Evolutionary conservation across 176 grass and related monocot genomes (phyloP).

Genomic region (Musa beccarii): DNA sequence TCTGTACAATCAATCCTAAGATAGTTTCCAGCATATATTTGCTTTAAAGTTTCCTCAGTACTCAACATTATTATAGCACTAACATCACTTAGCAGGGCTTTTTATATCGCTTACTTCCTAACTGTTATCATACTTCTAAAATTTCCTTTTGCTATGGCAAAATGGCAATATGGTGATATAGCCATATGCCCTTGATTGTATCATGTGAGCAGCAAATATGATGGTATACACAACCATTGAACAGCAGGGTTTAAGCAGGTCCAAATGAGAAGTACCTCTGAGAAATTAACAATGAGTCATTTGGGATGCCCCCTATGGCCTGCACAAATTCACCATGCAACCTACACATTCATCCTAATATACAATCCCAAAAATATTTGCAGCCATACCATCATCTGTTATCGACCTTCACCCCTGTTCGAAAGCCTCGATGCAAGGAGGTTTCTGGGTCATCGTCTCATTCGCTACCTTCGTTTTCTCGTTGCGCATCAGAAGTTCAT

Average conservation of each 20-base stretch:
- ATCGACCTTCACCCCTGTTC: conserved; percentile 13
- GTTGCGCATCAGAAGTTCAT: conserved; percentile 39
- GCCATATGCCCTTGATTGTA: neutral
- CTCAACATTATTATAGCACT: no score
- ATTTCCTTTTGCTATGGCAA: no score
- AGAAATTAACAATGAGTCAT: no score
- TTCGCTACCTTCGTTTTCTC: conserved; percentile 22
- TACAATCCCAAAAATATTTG: neutral
- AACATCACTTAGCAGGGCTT: no score
- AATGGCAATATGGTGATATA: no score
- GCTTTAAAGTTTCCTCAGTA: no score
- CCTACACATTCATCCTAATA: neutral
- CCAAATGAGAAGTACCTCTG: neutral
- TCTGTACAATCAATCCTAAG: no score
- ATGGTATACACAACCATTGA: neutral
- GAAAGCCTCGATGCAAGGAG: conserved; percentile 17
- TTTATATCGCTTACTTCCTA: no score
- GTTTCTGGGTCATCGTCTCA: conserved; percentile 19
- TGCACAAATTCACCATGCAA: neutral
- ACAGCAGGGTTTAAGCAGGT: neutral
- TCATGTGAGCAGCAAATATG: neutral
- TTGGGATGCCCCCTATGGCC: neutral
- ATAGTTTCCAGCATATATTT: no score
- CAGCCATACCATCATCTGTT: conserved; percentile 17
- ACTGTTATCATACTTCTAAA: no score